Evolutionary conservation across 2,329 filamentous ascomycete species (phyloP), one percentile per base, ranked within the genome.

Genomic region (Lecanicillium sp.): DNA sequence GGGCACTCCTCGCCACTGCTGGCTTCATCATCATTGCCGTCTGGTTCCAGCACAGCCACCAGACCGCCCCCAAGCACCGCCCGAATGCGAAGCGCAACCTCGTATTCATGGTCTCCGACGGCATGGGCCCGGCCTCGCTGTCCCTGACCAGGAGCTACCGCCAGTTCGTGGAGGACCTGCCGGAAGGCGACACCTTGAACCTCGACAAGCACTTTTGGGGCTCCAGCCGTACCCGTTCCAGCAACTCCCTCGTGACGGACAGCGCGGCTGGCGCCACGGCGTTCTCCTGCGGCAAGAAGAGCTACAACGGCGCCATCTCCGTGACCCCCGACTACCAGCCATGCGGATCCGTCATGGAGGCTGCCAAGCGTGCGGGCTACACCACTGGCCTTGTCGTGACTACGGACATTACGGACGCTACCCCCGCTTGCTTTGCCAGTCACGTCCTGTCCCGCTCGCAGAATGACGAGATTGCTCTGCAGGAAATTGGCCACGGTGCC

Each of bases 51-150:
- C 87, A 95, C 60, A 74, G 79, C 51, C 70, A 78, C 45, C 66
- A 72, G 40, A 71, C 68, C 10, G 56, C 36, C 41, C 55, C 46
- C 36, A 53, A 48, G 41, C 57, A 51, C 18, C 32, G 48, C 67
- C 70, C 40, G 62, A 53, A 53, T 19, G 77, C 79, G 37, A 98
- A 97, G 71, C 77, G 87, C 39, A 98, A 97, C 62, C 71, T 98
- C 38, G 83, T 98, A 52, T 97, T 98, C 69, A 98, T 98, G 92
- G 90, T 98, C 28, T 95, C 87, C 1, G 92, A 98, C 60, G 92
- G 92, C 54, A 98, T 98, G 92, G 92, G 92, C 0, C 92, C 92
- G 7, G 87, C 92, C 8, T 90, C 87, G 51, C 71, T 98, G 39
- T 84, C 84, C 18, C 63, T 98, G 57, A 95, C 92, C 6, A 76